Evolutionary conservation across 768 basidiomycete genomes (phyloP), one percentile per base, ranked within the genome.

Genomic region (Cystobasidium tubakii): DNA sequence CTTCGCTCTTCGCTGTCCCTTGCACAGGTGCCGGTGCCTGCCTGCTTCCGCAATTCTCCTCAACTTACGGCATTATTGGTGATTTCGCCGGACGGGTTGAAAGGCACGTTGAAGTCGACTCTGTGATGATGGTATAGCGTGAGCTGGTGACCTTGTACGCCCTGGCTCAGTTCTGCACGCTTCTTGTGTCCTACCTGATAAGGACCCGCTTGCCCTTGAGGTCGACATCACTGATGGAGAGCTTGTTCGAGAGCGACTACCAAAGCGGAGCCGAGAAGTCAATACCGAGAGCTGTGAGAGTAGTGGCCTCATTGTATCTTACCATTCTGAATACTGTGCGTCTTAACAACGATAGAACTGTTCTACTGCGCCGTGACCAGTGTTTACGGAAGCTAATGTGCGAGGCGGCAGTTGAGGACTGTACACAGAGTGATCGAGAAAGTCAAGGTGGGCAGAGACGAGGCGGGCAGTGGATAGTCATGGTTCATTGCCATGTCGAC

Each of bases 81-180:
- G 85, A 98, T 93, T 80, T 88, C 88, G 62, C 89, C 89, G 80
- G 91, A 89, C 79, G 89, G 86, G 79, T 84, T 82, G 83, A 91
- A 88, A 75, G 92, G 92, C 74, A 95, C 92, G 81, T 95, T 95
- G 85, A 95, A 95, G 84, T 95, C 92, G 77, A 94, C 93, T 78
- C 78, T 76, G 66, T 10, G 23, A n/a, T n/a, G n/a, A n/a, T n/a
- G n/a, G n/a, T n/a, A n/a, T n/a, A n/a, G n/a, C n/a, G 46, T 0
- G 50, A 23, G 23, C 10, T 25, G 33, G 7, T 33, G 62, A 25
- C 7, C 6, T 6, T 36, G 12, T 64, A 13, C 6, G 62, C 36
- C 54, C 60, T 13, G 60, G 3, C 10, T 17, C 23, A 17, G n/a
- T n/a, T 12, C 9, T 23, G 60, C 31, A 23, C 33, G 29, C 33